These are phyloP conservation scores for Trametes pubescens DNA, from an alignment of 1,284 basidiomycete species.

Conservation along the genomic window DNA sequence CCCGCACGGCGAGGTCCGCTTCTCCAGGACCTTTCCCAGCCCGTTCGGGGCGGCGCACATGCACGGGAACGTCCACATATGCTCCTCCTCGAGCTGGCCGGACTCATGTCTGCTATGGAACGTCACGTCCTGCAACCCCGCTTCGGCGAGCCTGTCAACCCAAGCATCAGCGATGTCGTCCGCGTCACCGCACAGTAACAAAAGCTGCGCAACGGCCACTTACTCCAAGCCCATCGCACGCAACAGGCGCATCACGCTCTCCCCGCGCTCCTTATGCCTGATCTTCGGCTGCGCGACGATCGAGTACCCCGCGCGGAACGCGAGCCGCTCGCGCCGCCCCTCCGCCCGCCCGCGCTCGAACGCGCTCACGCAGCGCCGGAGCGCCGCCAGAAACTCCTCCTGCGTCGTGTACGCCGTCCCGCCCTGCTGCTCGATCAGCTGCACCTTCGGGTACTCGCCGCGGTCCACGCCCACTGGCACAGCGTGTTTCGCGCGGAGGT, in stretches of 20 bases:
- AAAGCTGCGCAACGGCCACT: not conserved
- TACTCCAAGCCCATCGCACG: conserved; percentile 20
- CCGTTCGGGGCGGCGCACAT: not conserved
- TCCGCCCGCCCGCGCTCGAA: not conserved
- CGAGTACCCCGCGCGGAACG: conserved; percentile 25
- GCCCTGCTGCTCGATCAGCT: conserved; percentile 6
- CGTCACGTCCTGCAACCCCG: not conserved
- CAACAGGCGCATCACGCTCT: conserved; percentile 16
- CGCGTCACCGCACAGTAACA: too few species aligned
- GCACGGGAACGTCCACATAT: not conserved
- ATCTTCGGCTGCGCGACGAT: conserved; percentile 29
- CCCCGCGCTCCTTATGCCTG: conserved; percentile 1
- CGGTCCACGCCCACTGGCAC: too few species aligned
- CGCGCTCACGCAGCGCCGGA: not conserved
- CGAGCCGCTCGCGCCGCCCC: conserved; percentile 13
- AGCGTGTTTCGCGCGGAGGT: conserved; percentile 1
- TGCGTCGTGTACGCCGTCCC: conserved; percentile 23
- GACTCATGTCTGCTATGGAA: not conserved
- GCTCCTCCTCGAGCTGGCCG: not conserved
- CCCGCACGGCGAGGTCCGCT: conserved; percentile 5
- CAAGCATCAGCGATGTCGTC: not conserved
- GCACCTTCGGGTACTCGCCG: conserved; percentile 11
- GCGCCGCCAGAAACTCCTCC: conserved; percentile 21
- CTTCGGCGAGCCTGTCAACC: conserved; percentile 10
- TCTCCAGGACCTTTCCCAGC: not conserved